Percentiles rank a stretch among this genome's conserved stretches.
These are phyloP conservation scores for Aspergillus terreus DNA, from an alignment of 2,329 filamentous ascomycete species.

Conservation along the genomic window DNA sequence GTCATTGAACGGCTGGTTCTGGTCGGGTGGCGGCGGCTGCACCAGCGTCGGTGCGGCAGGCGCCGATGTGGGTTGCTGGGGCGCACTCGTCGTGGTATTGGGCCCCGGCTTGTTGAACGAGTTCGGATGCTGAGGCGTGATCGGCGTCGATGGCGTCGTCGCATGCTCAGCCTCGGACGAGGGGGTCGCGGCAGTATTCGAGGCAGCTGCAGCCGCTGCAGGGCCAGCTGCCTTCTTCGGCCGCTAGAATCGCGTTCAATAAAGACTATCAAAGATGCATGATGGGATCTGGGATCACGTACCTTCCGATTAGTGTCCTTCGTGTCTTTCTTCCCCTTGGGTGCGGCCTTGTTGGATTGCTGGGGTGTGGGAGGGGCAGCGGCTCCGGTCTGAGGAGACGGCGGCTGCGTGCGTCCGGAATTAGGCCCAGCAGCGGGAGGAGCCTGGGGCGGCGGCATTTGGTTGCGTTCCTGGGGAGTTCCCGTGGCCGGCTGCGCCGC, in stretches of 20 bases:
- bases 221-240: constrained; percentile 39
- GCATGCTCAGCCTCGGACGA: constrained; percentile 46
- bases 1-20: constrained; percentile 29
- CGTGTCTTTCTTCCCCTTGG: constrained; percentile 56
- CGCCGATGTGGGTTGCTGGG: constrained; percentile 33
- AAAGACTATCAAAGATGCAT: constrained; percentile 1
- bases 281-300: constrained; percentile 17
- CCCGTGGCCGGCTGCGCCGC: constrained; percentile 44
- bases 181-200: constrained; percentile 41
- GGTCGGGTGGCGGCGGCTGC: constrained; percentile 33
- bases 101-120: constrained; percentile 42
- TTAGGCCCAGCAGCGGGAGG: constrained; percentile 38
- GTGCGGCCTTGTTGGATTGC: constrained; percentile 55
- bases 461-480: constrained; percentile 56
- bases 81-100: constrained; percentile 31
- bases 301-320: constrained; percentile 52
- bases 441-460: constrained; percentile 49
- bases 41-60: constrained; percentile 34
- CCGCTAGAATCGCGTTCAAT: constrained; percentile 30
- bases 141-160: constrained; percentile 48
- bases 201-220: constrained; percentile 27
- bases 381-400: constrained; percentile 43
- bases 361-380: constrained; percentile 59
- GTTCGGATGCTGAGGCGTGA: constrained; percentile 44
- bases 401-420: constrained; percentile 39